Percentiles rank a stretch among this genome's conserved stretches.
Conservation (phyloP, 2,329 filamentous ascomycete genomes). For the Colletotrichum tamarilloi region DNA sequence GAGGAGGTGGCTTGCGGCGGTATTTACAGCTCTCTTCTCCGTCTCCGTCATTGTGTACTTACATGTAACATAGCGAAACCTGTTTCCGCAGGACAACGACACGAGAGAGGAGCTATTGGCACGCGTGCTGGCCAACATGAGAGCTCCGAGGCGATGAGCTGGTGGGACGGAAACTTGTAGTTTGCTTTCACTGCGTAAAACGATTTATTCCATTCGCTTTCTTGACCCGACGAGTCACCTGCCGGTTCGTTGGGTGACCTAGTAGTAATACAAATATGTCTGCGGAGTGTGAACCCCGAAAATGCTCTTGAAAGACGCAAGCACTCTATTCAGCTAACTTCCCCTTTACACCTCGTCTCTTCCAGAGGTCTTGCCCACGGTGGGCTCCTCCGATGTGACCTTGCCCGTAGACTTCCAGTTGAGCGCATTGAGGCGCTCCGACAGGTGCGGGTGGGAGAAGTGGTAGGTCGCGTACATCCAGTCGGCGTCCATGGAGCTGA, state of each 20-base stretch:
- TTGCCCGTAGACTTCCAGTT: conserved; percentile 79
- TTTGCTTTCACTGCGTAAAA: not conserved
- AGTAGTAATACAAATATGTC: conserved; percentile 4
- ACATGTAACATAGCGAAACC: conserved; percentile 52
- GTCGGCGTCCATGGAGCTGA: conserved; percentile 98
- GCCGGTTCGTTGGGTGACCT: not conserved
- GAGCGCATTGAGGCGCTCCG: conserved; percentile 90
- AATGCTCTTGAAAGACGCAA: not conserved
- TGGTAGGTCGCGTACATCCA: conserved; percentile 99
- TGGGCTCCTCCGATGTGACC: conserved; percentile 53
- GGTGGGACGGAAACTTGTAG: not conserved
- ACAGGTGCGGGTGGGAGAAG: conserved; percentile 96
- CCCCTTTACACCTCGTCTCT: conserved; percentile 75
- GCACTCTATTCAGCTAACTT: not conserved
- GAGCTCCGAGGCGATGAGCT: conserved; percentile 45
- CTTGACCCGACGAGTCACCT: not conserved
- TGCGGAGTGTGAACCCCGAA: not conserved
- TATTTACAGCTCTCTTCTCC: conserved; percentile 56
- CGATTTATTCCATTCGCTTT: not conserved
- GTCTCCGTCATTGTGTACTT: conserved; percentile 24
- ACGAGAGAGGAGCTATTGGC: conserved; percentile 59
- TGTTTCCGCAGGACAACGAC: conserved; percentile 56
- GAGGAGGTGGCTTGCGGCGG: conserved; percentile 81
- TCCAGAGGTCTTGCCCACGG: conserved; percentile 76
- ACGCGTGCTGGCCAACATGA: conserved; percentile 59